Base-by-base conservation (phyloP, 441 rosid species). In the Erodium moschatum region DNA sequence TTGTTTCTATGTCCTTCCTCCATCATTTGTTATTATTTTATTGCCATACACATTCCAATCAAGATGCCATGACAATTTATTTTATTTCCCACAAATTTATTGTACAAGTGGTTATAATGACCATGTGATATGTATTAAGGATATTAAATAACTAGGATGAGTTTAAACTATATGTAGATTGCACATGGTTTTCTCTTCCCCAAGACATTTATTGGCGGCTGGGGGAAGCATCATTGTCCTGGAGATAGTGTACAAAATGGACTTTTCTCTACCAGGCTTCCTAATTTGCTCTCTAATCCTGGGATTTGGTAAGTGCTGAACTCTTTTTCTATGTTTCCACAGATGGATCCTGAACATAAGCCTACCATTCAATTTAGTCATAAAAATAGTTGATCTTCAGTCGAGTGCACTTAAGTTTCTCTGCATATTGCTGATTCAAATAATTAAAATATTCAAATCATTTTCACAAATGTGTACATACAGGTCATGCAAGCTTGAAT, bases 141-240 rank as follows among this genome's bases (percentile, higher is more conserved):
- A 12, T 61, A 31, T 8, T 31, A 70, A 13, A 11, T 73, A 42
- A 67, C 44, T 71, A 46, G 48, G 61, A 33, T 46, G 16, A 5
- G 50, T 74, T 63, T 68, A 70, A 8, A 65, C 46, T 64, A n/a
- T 69, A 75, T 78, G 75, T 73, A 93, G 97, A 83, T 77, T 93
- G 85, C 96, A 91, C 78, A 86, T 93, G 96, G 98, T 93, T 76
- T 91, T 93, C 87, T 93, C 98, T 70, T 93, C 98, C 15, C 98
- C 97, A 31, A 83, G 96, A 78, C 98, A 91, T 83, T 80, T 93
- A 73, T 74, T 89, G 90, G 92, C 78, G 5, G 93, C 96, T 68
- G 96, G 93, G 67, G 90, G 81, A 69, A 89, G 97, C 85, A 85
- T 91, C 69, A 77, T 87, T 73, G 72, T 86, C 56, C 78, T 91